Evolutionary conservation across 805 yeast species (phyloP).

Genomic region (Lipomyces yamanashiensis): DNA sequence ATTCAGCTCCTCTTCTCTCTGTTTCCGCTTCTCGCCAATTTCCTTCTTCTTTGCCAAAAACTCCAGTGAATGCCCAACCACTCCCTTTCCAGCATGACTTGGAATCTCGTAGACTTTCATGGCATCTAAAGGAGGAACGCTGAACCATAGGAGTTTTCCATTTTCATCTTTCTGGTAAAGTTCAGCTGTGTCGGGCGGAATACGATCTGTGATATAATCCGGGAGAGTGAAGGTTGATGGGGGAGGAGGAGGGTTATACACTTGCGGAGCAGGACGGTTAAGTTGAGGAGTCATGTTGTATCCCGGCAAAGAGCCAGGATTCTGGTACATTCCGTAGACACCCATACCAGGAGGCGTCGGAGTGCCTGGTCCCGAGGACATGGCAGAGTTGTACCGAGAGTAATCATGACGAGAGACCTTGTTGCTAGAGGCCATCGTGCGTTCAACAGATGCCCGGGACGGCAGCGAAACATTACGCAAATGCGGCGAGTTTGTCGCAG

Average conservation of each 20-base stretch:
- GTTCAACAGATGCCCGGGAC: slow-evolving; percentile 19
- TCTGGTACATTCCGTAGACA: slow-evolving; percentile 14
- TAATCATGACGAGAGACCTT: slow-evolving; percentile 24
- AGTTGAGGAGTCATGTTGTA: slow-evolving; percentile 18
- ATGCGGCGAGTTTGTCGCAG: slow-evolving; percentile 35
- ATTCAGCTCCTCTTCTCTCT: slow-evolving; percentile 22
- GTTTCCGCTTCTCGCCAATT: slow-evolving; percentile 29
- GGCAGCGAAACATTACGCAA: slow-evolving; percentile 21
- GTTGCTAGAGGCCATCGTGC: slow-evolving; percentile 6
- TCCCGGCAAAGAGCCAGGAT: background rate
- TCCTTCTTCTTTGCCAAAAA: slow-evolving; percentile 25
- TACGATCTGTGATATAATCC: slow-evolving; percentile 37
- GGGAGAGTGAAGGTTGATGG: slow-evolving; percentile 46
- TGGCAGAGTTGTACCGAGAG: slow-evolving; percentile 16
- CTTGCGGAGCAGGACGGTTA: slow-evolving; percentile 27
- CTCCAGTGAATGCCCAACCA: slow-evolving; percentile 32
- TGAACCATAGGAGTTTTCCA: slow-evolving; percentile 39
- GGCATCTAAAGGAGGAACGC: slow-evolving; percentile 41
- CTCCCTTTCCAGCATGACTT: slow-evolving; percentile 16
- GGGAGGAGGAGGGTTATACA: slow-evolving; percentile 43
- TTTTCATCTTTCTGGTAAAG: slow-evolving; percentile 34
- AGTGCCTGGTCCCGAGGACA: slow-evolving; percentile 25
- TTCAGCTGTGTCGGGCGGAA: slow-evolving; percentile 37
- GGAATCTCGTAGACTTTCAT: slow-evolving; percentile 9
- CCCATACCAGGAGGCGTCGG: slow-evolving; percentile 18